Percentiles rank a stretch among this genome's conserved stretches.
Evolutionary conservation across 306 rosid species (phyloP).

Genomic region (Cajanus cajan): DNA sequence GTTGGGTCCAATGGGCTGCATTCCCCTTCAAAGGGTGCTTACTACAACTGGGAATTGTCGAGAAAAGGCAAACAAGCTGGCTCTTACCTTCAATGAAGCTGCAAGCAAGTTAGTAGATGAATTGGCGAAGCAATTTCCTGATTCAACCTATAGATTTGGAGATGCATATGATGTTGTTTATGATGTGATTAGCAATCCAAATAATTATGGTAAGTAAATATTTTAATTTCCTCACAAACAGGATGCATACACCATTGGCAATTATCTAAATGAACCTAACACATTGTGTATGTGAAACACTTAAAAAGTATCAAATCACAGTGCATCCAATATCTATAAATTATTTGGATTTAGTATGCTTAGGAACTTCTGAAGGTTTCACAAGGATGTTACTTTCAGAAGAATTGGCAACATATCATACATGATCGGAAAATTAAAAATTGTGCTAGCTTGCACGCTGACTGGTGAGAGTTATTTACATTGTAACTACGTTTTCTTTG

Average conservation of each 20-base stretch:
- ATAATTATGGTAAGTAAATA: slow-evolving; percentile 55
- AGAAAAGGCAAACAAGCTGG: slow-evolving; percentile 66
- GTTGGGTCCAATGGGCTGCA: slow-evolving; percentile 93
- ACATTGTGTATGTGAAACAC: background rate
- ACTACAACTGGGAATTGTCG: slow-evolving; percentile 64
- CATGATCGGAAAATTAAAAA: background rate
- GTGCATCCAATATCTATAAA: background rate
- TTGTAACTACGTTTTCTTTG: slow-evolving; percentile 8
- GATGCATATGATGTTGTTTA: slow-evolving; percentile 83
- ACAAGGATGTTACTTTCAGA: background rate
- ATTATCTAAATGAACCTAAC: background rate
- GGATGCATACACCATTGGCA: background rate
- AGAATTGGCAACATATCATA: background rate
- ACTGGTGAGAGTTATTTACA: background rate
- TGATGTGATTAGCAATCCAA: slow-evolving; percentile 66
- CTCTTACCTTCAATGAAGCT: slow-evolving; percentile 75
- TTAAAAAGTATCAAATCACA: background rate
- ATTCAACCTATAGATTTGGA: slow-evolving; percentile 68
- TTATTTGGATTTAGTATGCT: background rate
- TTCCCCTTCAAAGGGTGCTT: slow-evolving; percentile 89
- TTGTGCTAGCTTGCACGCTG: background rate
- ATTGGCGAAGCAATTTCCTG: slow-evolving; percentile 55
- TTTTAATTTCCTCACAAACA: background rate
- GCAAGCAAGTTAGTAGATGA: slow-evolving; percentile 48
- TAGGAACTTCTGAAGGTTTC: background rate